Percentiles rank a stretch among this genome's conserved stretches.
These are phyloP conservation scores for Neurospora africana DNA, from an alignment of 495 filamentous ascomycete genomes.

Conservation along the genomic window DNA sequence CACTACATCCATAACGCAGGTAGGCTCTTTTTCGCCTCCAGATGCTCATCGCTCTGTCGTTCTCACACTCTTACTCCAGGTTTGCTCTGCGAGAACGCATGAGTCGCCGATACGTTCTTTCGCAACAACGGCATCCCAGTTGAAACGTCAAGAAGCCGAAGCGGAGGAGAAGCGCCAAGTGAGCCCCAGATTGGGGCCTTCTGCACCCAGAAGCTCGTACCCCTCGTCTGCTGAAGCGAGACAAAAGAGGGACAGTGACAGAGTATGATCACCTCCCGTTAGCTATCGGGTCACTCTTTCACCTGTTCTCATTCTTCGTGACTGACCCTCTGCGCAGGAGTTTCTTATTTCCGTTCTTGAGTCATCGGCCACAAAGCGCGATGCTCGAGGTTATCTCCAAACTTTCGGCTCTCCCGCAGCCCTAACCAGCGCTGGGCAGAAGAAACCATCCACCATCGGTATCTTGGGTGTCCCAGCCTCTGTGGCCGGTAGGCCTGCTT, in stretches of 20 bases:
- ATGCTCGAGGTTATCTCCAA: slow-evolving; percentile 79
- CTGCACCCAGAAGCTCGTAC: slow-evolving; percentile 11
- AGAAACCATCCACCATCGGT: slow-evolving; percentile 7
- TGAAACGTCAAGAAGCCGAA: neutral
- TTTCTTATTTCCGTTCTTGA: slow-evolving; percentile 72
- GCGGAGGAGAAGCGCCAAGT: neutral
- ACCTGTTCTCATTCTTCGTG: neutral
- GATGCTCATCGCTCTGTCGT: neutral
- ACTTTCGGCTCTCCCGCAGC: slow-evolving; percentile 48
- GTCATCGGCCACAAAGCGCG: slow-evolving; percentile 78
- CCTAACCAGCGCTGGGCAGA: neutral
- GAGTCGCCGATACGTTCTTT: neutral
- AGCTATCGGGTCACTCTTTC: neutral
- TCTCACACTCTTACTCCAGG: neutral
- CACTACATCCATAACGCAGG: neutral
- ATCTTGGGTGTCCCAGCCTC: slow-evolving; percentile 21
- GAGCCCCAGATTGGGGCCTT: neutral
- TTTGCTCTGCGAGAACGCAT: neutral
- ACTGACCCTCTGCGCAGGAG: slow-evolving; percentile 43
- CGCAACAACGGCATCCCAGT: neutral
- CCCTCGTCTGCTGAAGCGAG: slow-evolving; percentile 31
- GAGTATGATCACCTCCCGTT: slow-evolving; percentile 16
- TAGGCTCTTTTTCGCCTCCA: neutral
- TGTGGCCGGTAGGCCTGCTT: slow-evolving; percentile 23
- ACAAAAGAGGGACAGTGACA: slow-evolving; percentile 31